Conservation (phyloP, 1,284 basidiomycete genomes). For the Rhodotorula mucilaginosa region DNA sequence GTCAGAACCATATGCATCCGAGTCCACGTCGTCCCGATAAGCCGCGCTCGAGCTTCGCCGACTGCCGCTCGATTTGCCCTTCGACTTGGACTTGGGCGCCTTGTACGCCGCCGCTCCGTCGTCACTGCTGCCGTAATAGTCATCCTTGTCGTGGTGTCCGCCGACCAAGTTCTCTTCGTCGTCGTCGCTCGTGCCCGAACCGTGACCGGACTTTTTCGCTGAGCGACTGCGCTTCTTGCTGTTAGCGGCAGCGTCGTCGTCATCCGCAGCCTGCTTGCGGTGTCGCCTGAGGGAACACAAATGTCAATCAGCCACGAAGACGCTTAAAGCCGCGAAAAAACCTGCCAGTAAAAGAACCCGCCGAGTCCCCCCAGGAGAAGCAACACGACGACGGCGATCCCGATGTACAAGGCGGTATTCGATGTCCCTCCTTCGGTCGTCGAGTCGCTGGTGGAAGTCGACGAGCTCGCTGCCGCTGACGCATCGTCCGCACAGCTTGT, state of each 20-base stretch:
- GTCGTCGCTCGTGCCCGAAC: neutral
- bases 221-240: conserved; percentile 7
- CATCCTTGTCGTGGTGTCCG: neutral
- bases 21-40: conserved; percentile 1
- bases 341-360: conserved; percentile 21
- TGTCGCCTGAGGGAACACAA: neutral
- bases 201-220: neutral
- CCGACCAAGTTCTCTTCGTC: conserved; percentile 19
- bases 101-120: neutral
- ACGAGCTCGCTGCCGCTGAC: neutral
- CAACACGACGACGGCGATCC: conserved; percentile 6
- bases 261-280: neutral
- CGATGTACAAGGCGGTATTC: neutral
- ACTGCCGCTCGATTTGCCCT: neutral
- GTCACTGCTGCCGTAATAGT: neutral
- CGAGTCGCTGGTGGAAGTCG: neutral
- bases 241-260: neutral
- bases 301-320: too few species aligned
- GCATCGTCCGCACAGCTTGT: neutral
- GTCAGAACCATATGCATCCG: too few species aligned
- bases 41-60: neutral
- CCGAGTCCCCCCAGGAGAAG: neutral
- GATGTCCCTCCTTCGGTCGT: neutral
- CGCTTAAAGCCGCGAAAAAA: too few species aligned
- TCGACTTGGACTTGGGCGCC: too few species aligned